Evolutionary conservation across 257 asterid genomes (phyloP).

Genomic region (Penstemon davidsonii): DNA sequence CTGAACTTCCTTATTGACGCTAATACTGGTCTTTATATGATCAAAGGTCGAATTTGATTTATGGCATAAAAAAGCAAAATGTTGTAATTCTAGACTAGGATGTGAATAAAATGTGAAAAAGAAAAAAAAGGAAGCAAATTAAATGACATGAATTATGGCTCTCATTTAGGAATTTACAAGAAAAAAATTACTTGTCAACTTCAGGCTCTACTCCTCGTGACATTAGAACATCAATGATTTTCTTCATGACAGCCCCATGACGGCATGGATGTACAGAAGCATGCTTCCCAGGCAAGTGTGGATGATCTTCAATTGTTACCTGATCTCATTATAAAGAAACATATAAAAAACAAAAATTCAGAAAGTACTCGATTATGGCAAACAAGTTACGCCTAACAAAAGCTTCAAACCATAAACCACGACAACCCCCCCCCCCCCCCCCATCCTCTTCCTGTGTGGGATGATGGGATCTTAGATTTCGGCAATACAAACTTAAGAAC

Average conservation of each 20-base stretch:
- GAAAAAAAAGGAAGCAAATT: too few species aligned
- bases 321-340: conserved; percentile 34
- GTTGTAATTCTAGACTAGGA: too few species aligned
- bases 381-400: neutral
- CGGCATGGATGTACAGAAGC: conserved; percentile 99
- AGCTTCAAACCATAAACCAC: too few species aligned
- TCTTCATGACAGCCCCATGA: conserved; percentile 99
- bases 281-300: conserved; percentile 95
- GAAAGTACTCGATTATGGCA: neutral
- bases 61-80: too few species aligned
- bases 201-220: conserved; percentile 94
- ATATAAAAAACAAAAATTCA: neutral
- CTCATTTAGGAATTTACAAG: neutral
- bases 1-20: too few species aligned
- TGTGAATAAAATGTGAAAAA: neutral
- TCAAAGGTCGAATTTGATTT: too few species aligned
- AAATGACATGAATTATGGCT: too few species aligned
- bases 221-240: conserved; percentile 91
- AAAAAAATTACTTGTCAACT: conserved; percentile 79
- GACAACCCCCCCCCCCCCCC: too few species aligned
- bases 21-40: too few species aligned
- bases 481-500: too few species aligned
- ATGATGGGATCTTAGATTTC: too few species aligned
- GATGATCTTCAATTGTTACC: conserved; percentile 99
- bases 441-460: too few species aligned